Conservation (phyloP, 139 green algal species). For the Marvania coccoides region DNA sequence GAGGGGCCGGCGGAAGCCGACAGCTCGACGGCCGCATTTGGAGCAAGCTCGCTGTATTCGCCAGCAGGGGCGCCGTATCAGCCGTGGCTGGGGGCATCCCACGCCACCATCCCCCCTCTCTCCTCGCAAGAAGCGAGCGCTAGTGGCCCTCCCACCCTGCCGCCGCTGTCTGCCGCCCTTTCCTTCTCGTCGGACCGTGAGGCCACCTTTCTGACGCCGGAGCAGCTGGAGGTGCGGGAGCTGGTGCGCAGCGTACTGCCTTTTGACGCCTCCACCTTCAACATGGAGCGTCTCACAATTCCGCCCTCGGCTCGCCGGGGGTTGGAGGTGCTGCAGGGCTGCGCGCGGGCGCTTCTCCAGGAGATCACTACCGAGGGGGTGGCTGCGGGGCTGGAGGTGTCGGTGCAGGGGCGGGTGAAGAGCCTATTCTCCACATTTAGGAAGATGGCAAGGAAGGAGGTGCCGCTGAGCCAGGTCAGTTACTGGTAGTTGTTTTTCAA, state of each 20-base stretch:
- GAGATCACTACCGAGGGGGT: conserved; percentile 43
- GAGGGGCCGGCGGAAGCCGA: conserved; percentile 1
- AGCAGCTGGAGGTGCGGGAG: conserved; percentile 20
- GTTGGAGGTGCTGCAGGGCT: conserved; percentile 51
- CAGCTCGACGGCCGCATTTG: not conserved
- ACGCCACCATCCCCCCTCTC: not conserved
- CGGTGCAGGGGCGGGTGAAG: conserved; percentile 81
- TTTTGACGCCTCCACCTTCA: conserved; percentile 75
- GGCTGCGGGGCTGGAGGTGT: conserved; percentile 54
- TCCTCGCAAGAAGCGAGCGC: not conserved
- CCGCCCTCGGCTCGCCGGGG: not conserved
- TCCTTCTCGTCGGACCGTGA: not conserved
- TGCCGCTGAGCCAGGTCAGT: conserved; percentile 55
- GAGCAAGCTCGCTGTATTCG: not conserved
- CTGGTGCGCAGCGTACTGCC: conserved; percentile 66
- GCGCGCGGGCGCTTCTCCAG: conserved; percentile 33
- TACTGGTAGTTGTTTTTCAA: no score
- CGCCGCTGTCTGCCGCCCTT: not conserved
- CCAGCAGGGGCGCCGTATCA: no score
- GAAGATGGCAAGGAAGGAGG: conserved; percentile 87
- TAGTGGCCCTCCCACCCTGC: not conserved
- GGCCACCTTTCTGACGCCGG: not conserved
- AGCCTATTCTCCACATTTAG: conserved; percentile 70
- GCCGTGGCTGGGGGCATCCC: not conserved
- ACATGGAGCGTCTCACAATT: conserved; percentile 29